These are phyloP conservation scores for Stephania cephalantha DNA, from an alignment of 164 flowering plant species.

Conservation along the genomic window DNA sequence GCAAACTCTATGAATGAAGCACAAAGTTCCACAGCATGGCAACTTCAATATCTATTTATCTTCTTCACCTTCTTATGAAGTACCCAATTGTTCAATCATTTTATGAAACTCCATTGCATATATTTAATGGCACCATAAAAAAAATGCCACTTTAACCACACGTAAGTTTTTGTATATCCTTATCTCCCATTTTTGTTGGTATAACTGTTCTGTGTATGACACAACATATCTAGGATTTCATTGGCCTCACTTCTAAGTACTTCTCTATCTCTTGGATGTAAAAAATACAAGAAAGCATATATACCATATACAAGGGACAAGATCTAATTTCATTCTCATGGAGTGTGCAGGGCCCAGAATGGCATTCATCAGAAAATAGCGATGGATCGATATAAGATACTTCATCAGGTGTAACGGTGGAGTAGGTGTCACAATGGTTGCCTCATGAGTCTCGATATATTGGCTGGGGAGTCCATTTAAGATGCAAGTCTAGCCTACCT, in stretches of 20 bases:
- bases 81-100: too few species aligned
- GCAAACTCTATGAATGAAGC: too few species aligned
- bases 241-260: not conserved
- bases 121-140: not conserved
- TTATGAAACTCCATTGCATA: not conserved
- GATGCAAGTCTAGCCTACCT: constrained; percentile 61
- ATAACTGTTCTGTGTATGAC: not conserved
- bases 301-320: not conserved
- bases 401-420: not conserved
- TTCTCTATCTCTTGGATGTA: not conserved
- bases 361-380: not conserved
- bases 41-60: too few species aligned
- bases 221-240: not conserved
- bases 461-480: constrained; percentile 93
- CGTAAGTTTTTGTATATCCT: not conserved
- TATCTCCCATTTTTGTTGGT: not conserved
- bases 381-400: not conserved
- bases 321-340: not conserved
- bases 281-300: not conserved
- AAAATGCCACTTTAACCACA: not conserved
- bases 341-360: not conserved
- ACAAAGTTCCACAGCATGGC: too few species aligned
- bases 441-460: constrained; percentile 61
- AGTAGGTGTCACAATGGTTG: not conserved
- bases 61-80: too few species aligned